Conservation (phyloP, 2,329 filamentous ascomycete species). For the Fusarium anthophilum region DNA sequence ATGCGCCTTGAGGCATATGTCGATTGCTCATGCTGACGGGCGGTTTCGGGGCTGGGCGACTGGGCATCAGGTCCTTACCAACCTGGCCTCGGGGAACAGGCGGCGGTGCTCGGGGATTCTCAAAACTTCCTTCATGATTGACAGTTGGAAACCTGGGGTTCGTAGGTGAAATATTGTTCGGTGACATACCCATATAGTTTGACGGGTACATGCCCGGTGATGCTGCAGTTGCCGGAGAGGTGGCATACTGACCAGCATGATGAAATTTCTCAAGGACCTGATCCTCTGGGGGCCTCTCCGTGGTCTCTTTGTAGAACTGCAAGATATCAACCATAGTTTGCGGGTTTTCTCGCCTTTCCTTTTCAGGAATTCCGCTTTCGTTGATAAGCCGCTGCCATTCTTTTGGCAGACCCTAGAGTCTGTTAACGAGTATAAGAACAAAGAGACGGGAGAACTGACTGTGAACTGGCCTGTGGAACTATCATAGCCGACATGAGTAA, state of each 20-base stretch:
- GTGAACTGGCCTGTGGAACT: slow-evolving; percentile 97
- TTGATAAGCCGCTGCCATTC: slow-evolving; percentile 98
- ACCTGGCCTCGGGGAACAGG: slow-evolving; percentile 74
- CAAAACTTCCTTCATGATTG: slow-evolving; percentile 93
- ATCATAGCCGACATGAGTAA: slow-evolving; percentile 97
- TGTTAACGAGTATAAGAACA: slow-evolving; percentile 21
- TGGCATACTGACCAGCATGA: slow-evolving; percentile 71
- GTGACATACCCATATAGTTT: slow-evolving; percentile 66
- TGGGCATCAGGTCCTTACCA: slow-evolving; percentile 73
- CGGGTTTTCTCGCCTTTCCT: slow-evolving; percentile 94
- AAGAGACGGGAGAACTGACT: slow-evolving; percentile 61
- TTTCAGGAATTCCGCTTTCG: slow-evolving; percentile 95
- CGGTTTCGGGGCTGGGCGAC: slow-evolving; percentile 87
- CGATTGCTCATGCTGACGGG: slow-evolving; percentile 71
- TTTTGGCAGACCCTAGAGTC: slow-evolving; percentile 82
- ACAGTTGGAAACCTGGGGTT: slow-evolving; percentile 86
- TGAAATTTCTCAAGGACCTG: slow-evolving; percentile 97
- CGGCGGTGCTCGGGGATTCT: slow-evolving; percentile 93
- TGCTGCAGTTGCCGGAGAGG: slow-evolving; percentile 55
- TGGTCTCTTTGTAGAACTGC: slow-evolving; percentile 96
- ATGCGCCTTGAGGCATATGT: slow-evolving; percentile 60
- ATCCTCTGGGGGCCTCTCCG: slow-evolving; percentile 81
- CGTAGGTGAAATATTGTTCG: slow-evolving; percentile 78
- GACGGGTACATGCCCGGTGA: slow-evolving; percentile 64
- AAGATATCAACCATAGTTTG: slow-evolving; percentile 96